These are phyloP conservation scores for Podospora pseudopauciseta DNA, from an alignment of 495 filamentous ascomycete genomes.

Conservation along the genomic window DNA sequence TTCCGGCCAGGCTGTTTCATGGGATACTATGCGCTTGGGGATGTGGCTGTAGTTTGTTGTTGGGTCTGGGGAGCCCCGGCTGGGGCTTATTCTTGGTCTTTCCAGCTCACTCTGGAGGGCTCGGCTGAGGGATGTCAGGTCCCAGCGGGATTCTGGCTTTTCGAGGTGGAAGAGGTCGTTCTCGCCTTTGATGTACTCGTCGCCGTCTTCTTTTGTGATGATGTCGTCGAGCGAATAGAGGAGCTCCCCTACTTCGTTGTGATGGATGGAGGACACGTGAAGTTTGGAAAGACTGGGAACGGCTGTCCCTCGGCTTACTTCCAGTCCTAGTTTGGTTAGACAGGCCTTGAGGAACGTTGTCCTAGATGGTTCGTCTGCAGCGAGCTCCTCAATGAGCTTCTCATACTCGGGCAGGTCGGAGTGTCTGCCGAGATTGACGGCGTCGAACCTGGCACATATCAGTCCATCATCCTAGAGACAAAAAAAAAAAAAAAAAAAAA, in stretches of 20 bases:
- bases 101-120: slow-evolving; percentile 30
- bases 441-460: slow-evolving; percentile 63
- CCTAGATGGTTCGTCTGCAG: slow-evolving; percentile 66
- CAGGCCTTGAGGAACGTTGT: slow-evolving; percentile 77
- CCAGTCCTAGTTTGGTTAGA: slow-evolving; percentile 75
- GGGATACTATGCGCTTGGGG: slow-evolving; percentile 66
- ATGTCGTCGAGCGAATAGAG: slow-evolving; percentile 62
- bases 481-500: no score
- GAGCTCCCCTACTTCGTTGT: slow-evolving; percentile 62
- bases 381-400: slow-evolving; percentile 62
- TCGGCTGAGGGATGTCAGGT: slow-evolving; percentile 38
- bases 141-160: slow-evolving; percentile 57
- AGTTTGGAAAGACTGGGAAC: slow-evolving; percentile 81
- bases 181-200: slow-evolving; percentile 77
- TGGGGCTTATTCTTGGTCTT: slow-evolving; percentile 21
- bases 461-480: background rate
- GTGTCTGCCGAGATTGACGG: slow-evolving; percentile 66
- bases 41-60: slow-evolving; percentile 73
- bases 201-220: slow-evolving; percentile 60
- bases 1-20: slow-evolving; percentile 66
- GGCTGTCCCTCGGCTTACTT: slow-evolving; percentile 64
- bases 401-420: slow-evolving; percentile 61
- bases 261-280: slow-evolving; percentile 72
- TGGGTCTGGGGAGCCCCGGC: slow-evolving; percentile 45
- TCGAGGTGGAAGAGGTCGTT: slow-evolving; percentile 83